Percentiles rank a stretch among this genome's conserved stretches.
Conservation (phyloP, 768 basidiomycete genomes). For the Suillus variegatus region DNA sequence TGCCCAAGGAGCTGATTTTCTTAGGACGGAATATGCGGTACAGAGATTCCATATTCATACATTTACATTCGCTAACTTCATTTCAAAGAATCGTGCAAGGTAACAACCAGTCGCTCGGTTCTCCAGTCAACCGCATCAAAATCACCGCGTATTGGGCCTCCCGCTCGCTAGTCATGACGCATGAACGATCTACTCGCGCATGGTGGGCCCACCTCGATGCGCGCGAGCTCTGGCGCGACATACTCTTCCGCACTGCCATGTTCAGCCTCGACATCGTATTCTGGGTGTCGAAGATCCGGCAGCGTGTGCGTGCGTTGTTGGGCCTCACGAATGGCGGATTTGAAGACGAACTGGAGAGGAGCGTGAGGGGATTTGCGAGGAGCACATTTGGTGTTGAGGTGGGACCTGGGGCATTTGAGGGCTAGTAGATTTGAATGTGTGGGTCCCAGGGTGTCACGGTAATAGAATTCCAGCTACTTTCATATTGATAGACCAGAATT, state of each 20-base stretch:
- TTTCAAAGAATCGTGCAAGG: conserved; percentile 36
- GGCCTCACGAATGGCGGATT: conserved; percentile 53
- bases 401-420: conserved; percentile 54
- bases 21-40: conserved; percentile 76
- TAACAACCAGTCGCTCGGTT: conserved; percentile 82
- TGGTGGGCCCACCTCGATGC: conserved; percentile 16
- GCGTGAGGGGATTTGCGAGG: conserved; percentile 75
- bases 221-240: conserved; percentile 56
- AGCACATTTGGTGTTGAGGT: conserved; percentile 80
- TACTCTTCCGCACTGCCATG: conserved; percentile 66
- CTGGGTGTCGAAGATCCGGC: conserved; percentile 55
- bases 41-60: conserved; percentile 8
- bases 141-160: conserved; percentile 86
- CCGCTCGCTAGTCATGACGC: conserved; percentile 53
- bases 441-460: neutral
- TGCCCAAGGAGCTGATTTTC: conserved; percentile 79
- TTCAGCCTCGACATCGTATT: conserved; percentile 73
- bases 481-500: too few relatives aligned
- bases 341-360: conserved; percentile 80
- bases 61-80: neutral
- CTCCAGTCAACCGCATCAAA: conserved; percentile 89
- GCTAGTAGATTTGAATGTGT: conserved; percentile 25
- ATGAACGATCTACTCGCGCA: conserved; percentile 31
- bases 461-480: too few relatives aligned
- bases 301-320: conserved; percentile 45